Conservation (phyloP, 1,284 basidiomycete species). For the Pholiota adiposa region DNA sequence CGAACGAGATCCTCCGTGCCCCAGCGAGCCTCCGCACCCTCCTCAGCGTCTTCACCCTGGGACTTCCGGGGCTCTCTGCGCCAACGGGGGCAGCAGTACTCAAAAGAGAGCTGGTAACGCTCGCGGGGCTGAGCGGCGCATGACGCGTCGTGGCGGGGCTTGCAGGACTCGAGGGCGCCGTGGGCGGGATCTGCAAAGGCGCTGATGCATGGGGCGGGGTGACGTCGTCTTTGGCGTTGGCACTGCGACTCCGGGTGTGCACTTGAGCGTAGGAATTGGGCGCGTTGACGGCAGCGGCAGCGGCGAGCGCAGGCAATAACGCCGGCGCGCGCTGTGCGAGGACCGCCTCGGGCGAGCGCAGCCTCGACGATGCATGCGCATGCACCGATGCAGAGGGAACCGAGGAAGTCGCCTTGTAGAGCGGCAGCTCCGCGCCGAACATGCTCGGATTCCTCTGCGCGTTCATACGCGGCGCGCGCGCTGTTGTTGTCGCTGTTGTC, state of each 20-base stretch:
- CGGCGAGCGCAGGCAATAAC: neutral
- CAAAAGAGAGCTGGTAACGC: neutral
- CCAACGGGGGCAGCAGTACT: neutral
- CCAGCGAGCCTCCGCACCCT: conserved; percentile 44
- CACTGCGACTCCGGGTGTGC: neutral
- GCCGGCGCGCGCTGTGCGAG: conserved; percentile 15
- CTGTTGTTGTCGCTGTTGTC: conserved; percentile 1
- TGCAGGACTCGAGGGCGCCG: conserved; percentile 1
- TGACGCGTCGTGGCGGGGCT: neutral
- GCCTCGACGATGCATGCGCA: neutral
- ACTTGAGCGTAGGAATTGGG: too few relatives aligned
- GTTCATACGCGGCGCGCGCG: conserved; percentile 40
- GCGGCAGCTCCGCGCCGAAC: conserved; percentile 55
- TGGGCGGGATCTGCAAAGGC: neutral
- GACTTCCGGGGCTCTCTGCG: neutral
- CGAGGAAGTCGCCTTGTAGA: conserved; percentile 15
- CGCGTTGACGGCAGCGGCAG: neutral
- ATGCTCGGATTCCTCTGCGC: conserved; percentile 63
- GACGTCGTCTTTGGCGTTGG: neutral
- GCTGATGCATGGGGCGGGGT: neutral
- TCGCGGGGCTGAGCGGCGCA: neutral
- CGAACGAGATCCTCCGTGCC: conserved; percentile 55
- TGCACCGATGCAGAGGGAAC: neutral
- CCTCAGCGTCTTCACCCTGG: conserved; percentile 35
- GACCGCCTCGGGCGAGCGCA: neutral